Conservation (phyloP, 2,329 filamentous ascomycete species). For the Magnaporthiopsis rhizophila region DNA sequence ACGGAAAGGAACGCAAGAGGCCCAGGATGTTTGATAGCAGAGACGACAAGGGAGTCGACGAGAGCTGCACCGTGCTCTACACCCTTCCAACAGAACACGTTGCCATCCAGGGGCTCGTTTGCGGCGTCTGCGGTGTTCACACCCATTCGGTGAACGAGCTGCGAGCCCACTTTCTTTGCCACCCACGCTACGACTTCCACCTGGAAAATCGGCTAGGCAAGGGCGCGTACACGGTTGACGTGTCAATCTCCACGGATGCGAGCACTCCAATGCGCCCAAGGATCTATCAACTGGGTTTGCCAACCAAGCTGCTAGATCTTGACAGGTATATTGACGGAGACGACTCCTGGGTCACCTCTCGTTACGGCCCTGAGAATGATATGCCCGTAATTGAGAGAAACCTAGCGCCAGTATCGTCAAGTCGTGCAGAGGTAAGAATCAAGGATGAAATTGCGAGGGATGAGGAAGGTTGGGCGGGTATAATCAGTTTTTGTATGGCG, state of each 20-base stretch:
- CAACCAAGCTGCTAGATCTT: slow-evolving; percentile 36
- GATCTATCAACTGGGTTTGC: slow-evolving; percentile 33
- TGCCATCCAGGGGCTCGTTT: slow-evolving; percentile 39
- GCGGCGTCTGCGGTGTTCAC: slow-evolving; percentile 40
- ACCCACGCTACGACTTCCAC: slow-evolving; percentile 35
- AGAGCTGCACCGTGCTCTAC: slow-evolving; percentile 38
- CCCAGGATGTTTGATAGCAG: slow-evolving; percentile 25
- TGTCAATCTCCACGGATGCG: slow-evolving; percentile 22
- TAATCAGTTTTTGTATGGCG: not conserved
- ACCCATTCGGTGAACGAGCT: slow-evolving; percentile 41
- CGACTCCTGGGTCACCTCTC: slow-evolving; percentile 34
- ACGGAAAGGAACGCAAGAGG: slow-evolving; percentile 41
- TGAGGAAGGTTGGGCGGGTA: not conserved
- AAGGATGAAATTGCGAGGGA: not conserved
- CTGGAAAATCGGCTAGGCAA: slow-evolving; percentile 29
- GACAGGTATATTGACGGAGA: slow-evolving; percentile 36
- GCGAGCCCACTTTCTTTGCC: slow-evolving; percentile 39
- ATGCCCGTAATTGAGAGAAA: not conserved
- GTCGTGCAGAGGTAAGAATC: slow-evolving; percentile 8
- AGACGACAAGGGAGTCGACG: slow-evolving; percentile 15
- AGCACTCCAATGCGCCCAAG: slow-evolving; percentile 19
- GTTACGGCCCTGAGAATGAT: slow-evolving; percentile 31
- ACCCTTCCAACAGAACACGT: slow-evolving; percentile 35
- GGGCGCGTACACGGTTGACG: slow-evolving; percentile 30
- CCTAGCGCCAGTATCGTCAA: not conserved